Base-by-base conservation (phyloP, 257 asterid species). In the Oldenlandia corymbosa region DNA sequence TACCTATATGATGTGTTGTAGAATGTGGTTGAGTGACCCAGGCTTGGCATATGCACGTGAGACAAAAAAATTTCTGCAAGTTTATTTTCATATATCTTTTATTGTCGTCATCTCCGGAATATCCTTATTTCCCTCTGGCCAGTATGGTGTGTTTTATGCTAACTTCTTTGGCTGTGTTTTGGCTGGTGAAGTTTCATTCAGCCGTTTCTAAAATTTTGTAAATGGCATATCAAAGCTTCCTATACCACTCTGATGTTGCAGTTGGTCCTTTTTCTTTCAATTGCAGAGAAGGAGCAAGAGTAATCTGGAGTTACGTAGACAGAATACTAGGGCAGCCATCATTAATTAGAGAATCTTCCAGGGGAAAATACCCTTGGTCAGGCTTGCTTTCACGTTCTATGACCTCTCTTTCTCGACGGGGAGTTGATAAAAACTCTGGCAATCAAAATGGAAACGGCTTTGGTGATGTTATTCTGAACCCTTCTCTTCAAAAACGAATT, bases 281-380 rank as follows among this genome's bases (percentile, higher is more conserved):
- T 72, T 82, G 80, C 84, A 92, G 97, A 76, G 98, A 89, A 84
- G 98, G 97, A 65, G 90, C 98, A 32, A 82, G 83, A 75, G 98
- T 89, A 63, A 73, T 92, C 65, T 92, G 98, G 98, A 81, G 95
- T 75, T 89, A 92, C 16, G 95, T 89, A 75, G 98, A 92, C 78
- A 80, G 98, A 73, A 85, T 92, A 78, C 70, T 92, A 73, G 98
- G 98, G 65, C 98, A 92, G 60, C 98, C 95, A 74, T 89, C 98
- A 69, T 78, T 92, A 64, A 87, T 92, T 62, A 84, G 98, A 61
- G 98, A 92, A 80, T 92, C 98, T 70, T 92, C 98, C 69, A 80
- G 91, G 71, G 98, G 95, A 47, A 92, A 81, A 71, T 89, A 89
- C 79, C 97, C 95, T 11, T 92, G 98, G 98, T 92, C 97, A 54